phyloP scores from a whole-genome alignment of 2,329 filamentous ascomycete species.

The Penicillium sp. region DNA sequence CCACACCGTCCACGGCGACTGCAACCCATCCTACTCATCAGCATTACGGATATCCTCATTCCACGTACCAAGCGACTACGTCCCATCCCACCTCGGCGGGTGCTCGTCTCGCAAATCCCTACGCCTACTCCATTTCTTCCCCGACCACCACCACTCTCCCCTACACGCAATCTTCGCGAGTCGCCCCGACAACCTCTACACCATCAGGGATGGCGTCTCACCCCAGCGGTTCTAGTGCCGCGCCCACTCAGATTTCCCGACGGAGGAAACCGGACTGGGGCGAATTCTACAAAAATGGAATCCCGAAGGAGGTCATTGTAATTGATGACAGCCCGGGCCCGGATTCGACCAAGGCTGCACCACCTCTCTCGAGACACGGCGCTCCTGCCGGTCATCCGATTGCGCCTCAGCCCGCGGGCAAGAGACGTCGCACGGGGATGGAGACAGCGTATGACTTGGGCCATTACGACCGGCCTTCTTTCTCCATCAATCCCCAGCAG shows the following conservation, averaged over 20 bases:
- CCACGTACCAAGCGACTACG: slow-evolving; percentile 51
- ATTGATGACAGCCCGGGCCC: slow-evolving; percentile 63
- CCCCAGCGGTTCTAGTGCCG: slow-evolving; percentile 35
- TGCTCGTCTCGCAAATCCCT: slow-evolving; percentile 41
- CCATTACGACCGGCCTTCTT: slow-evolving; percentile 64
- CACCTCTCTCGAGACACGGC: slow-evolving; percentile 18
- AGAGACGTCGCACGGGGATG: slow-evolving; percentile 66
- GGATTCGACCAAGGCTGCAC: slow-evolving; percentile 23
- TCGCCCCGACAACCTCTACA: slow-evolving; percentile 35
- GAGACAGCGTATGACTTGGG: slow-evolving; percentile 60
- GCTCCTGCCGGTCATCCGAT: slow-evolving; percentile 26
- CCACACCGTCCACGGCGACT: slow-evolving; percentile 72
- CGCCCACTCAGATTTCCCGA: slow-evolving; percentile 38
- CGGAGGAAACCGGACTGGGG: slow-evolving; percentile 66
- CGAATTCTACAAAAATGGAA: slow-evolving; percentile 73
- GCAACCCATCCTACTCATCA: slow-evolving; percentile 65
- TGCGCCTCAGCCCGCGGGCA: slow-evolving; percentile 48
- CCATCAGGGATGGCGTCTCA: slow-evolving; percentile 35
- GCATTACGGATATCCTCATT: slow-evolving; percentile 58
- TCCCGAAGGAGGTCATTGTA: slow-evolving; percentile 79
- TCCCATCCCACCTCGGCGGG: slow-evolving; percentile 47
- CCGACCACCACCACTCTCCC: slow-evolving; percentile 28
- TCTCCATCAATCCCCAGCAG: slow-evolving; percentile 67
- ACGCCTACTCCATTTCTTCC: slow-evolving; percentile 38
- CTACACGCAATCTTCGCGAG: slow-evolving; percentile 33